A percentile compares a stretch with the other conserved stretches of the same genome.
Evolutionary conservation across 2,329 filamentous ascomycete genomes (phyloP).

Genomic region (Phaeosphaeria sp.): DNA sequence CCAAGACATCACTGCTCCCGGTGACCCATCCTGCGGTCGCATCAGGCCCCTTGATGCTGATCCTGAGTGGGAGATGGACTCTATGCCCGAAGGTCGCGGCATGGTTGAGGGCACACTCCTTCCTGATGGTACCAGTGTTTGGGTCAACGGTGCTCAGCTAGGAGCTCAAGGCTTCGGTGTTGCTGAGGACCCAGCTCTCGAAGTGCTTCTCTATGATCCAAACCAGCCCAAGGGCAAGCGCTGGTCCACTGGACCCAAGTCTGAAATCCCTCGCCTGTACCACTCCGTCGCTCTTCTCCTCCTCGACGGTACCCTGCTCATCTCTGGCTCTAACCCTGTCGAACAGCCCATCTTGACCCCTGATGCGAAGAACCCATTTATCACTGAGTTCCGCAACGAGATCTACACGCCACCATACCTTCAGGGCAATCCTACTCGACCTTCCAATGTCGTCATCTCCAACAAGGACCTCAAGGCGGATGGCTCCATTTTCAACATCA

Average conservation of each 20-base stretch:
- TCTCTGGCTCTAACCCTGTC: conserved; percentile 67
- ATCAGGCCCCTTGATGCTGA: conserved; percentile 59
- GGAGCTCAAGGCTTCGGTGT: conserved; percentile 68
- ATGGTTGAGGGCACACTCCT: conserved; percentile 68
- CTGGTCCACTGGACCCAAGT: conserved; percentile 56
- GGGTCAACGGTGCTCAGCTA: conserved; percentile 64
- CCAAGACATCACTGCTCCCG: conserved; percentile 65
- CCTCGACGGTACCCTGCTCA: conserved; percentile 65
- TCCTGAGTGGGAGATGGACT: conserved; percentile 63
- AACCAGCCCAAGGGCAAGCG: conserved; percentile 57
- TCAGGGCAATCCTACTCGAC: conserved; percentile 59
- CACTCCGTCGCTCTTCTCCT: conserved; percentile 67
- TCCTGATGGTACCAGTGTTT: conserved; percentile 68
- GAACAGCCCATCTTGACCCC: conserved; percentile 61
- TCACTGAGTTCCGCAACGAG: conserved; percentile 68
- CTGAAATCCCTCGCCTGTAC: conserved; percentile 59
- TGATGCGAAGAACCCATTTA: conserved; percentile 55
- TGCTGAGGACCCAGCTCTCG: conserved; percentile 59
- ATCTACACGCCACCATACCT: conserved; percentile 68
- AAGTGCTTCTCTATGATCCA: conserved; percentile 66
- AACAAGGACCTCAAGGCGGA: conserved; percentile 53
- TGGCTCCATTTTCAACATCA: conserved; percentile 55
- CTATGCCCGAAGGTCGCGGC: conserved; percentile 64
- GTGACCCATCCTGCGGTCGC: conserved; percentile 64
- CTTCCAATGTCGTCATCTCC: conserved; percentile 56